Base-by-base conservation (phyloP, 2,329 filamentous ascomycete species). In the Zasmidium angulare region DNA sequence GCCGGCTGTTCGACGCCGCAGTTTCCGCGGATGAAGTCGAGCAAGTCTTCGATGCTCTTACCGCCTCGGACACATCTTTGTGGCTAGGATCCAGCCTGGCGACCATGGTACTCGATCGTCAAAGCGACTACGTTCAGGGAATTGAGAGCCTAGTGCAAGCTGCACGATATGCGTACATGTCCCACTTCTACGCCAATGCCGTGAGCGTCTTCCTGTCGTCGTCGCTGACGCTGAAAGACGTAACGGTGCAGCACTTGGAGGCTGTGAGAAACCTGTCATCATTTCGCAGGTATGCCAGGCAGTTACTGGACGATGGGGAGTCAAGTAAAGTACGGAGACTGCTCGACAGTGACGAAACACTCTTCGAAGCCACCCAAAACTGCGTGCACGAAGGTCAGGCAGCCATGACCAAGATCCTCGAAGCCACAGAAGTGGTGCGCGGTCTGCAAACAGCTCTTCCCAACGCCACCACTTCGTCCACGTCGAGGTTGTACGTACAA, bases 171-270 rank as follows among this genome's bases (percentile, higher is more conserved):
- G 86, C 88, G 0, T 91, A 92, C 70, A 93, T 96, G 90, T 90
- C 88, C 58, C 89, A 92, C 71, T 93, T 90, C 69, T 93, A 91
- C 67, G 89, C 88, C 43, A 93, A 92, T 66, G 85, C 88, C 0
- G 78, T 92, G 2, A 90, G 86, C 61, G 73, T 91, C 2, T 80
- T 93, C 31, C 74, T 86, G 10, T 76, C 76, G 14, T 56, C 78
- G 1, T 64, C 66, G 12, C 50, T 79, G 3, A 47, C 68, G 3
- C 65, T 70, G 46, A 59, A 71, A 9, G 66, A 78, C 2, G 63
- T 90, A 0, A 81, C 88, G 53, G 68, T 76, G 1, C 83, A 88
- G 60, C 87, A 90, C 64, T 73, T 89, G 7, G 84, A 90, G 65
- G 86, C 88, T 11, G 74, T 90, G 7, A 84, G 90, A 36, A 88